A percentile compares a stretch with the other conserved stretches of the same genome.
phyloP scores from a whole-genome alignment of 345 rosid genomes.

The Durio zibethinus region DNA sequence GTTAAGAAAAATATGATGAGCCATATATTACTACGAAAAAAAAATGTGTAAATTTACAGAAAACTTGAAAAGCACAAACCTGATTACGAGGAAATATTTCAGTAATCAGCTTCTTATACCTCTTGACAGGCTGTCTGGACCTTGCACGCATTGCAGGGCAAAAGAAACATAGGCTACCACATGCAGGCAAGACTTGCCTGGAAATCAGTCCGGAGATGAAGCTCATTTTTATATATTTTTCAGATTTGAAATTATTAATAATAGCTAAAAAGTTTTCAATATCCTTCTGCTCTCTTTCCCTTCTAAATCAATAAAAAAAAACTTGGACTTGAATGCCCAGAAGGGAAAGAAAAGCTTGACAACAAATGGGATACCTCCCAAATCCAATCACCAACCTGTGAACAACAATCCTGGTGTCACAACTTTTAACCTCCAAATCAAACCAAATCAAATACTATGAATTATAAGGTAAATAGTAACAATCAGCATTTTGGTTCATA shows the following conservation, averaged over 20 bases:
- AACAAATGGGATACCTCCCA: conserved; percentile 22
- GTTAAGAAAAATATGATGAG: not conserved
- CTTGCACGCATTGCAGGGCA: conserved; percentile 88
- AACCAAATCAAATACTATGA: conserved; percentile 1
- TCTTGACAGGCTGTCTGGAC: conserved; percentile 96
- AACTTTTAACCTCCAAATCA: conserved; percentile 20
- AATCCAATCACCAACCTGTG: conserved; percentile 40
- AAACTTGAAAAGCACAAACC: conserved; percentile 42
- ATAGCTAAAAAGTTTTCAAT: not conserved
- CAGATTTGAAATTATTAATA: conserved; percentile 13
- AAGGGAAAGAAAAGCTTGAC: conserved; percentile 63
- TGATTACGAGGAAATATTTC: conserved; percentile 78
- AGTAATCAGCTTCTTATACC: conserved; percentile 94
- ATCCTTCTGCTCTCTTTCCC: conserved; percentile 55
- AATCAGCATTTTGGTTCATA: not conserved
- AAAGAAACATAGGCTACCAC: conserved; percentile 85
- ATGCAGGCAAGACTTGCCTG: conserved; percentile 86
- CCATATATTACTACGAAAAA: not conserved
- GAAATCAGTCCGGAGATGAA: conserved; percentile 76
- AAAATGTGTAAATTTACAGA: not conserved
- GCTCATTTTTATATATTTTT: conserved; percentile 43
- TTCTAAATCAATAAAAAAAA: conserved; percentile 39
- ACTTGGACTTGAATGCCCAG: conserved; percentile 36
- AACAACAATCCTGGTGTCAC: conserved; percentile 21
- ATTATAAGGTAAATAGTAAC: not conserved